A percentile compares a stretch with the other conserved stretches of the same genome.
Evolutionary conservation across 768 basidiomycete genomes (phyloP).

Genomic region (Chalciporus chontae): DNA sequence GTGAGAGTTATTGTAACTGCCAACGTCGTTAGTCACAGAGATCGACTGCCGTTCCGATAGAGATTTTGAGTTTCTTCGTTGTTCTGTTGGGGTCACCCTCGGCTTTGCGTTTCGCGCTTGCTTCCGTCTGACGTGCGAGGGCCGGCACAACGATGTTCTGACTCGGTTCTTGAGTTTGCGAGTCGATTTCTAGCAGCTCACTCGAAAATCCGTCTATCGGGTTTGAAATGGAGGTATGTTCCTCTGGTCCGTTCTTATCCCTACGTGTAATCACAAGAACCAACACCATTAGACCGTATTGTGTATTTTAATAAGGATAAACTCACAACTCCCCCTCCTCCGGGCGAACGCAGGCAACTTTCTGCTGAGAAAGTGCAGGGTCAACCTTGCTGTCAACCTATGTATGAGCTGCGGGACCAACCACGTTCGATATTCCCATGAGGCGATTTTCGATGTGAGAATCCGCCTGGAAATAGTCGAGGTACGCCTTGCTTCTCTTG

Average conservation of each 20-base stretch:
- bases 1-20: no score
- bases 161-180: slow-evolving; percentile 42
- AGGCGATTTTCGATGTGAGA: slow-evolving; percentile 55
- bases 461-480: slow-evolving; percentile 67
- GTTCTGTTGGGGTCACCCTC: slow-evolving; percentile 11
- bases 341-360: slow-evolving; percentile 8
- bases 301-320: not conserved
- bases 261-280: not conserved
- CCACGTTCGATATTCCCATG: slow-evolving; percentile 58
- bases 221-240: not conserved
- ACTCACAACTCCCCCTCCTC: slow-evolving; percentile 15
- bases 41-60: slow-evolving; percentile 64
- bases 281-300: not conserved
- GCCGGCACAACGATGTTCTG: slow-evolving; percentile 24
- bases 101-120: slow-evolving; percentile 35
- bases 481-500: slow-evolving; percentile 45
- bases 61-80: slow-evolving; percentile 68
- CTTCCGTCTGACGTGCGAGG: slow-evolving; percentile 15
- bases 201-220: not conserved
- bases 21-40: slow-evolving; percentile 56
- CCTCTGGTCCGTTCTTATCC: not conserved
- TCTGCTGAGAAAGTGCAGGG: not conserved
- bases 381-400: not conserved
- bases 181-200: slow-evolving; percentile 16
- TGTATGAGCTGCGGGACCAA: slow-evolving; percentile 27